Percentiles rank a stretch among this genome's conserved stretches.
These are phyloP conservation scores for Cryptomeria japonica DNA, from an alignment of 75 land plant species.

Conservation along the genomic window DNA sequence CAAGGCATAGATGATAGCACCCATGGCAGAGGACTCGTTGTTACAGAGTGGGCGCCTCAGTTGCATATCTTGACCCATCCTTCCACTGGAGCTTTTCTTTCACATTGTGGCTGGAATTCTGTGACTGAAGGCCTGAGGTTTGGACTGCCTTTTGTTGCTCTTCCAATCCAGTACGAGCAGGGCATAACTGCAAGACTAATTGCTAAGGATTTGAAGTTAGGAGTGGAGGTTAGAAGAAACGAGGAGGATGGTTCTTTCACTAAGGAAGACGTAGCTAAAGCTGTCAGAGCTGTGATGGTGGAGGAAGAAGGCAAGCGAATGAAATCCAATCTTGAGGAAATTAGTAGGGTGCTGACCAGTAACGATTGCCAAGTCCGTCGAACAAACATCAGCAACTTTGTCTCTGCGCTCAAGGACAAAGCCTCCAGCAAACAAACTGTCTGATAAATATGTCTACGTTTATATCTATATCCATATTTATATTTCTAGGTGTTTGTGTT, in stretches of 20 bases:
- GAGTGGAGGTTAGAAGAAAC: background rate
- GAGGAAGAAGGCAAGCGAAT: background rate
- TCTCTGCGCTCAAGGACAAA: no score
- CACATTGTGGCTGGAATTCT: constrained; percentile 3
- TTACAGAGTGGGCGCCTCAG: background rate
- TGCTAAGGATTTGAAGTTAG: background rate
- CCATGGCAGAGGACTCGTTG: background rate
- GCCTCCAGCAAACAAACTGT: no score
- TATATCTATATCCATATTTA: no score
- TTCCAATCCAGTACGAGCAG: background rate
- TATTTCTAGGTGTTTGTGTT: no score
- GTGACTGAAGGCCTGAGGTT: background rate
- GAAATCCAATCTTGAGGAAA: background rate
- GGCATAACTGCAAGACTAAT: background rate
- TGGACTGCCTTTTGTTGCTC: background rate
- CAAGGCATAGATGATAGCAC: background rate
- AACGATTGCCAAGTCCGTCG: no score
- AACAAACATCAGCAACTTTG: no score
- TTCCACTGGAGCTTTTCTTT: background rate
- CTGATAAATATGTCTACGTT: no score
- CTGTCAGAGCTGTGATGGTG: background rate
- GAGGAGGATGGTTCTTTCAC: background rate
- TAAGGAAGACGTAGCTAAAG: background rate
- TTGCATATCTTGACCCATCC: background rate
- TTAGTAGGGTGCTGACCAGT: background rate